Evolutionary conservation across 192 early-diverging fungal species (phyloP).

Genomic region (Umbelopsis isabellina): DNA sequence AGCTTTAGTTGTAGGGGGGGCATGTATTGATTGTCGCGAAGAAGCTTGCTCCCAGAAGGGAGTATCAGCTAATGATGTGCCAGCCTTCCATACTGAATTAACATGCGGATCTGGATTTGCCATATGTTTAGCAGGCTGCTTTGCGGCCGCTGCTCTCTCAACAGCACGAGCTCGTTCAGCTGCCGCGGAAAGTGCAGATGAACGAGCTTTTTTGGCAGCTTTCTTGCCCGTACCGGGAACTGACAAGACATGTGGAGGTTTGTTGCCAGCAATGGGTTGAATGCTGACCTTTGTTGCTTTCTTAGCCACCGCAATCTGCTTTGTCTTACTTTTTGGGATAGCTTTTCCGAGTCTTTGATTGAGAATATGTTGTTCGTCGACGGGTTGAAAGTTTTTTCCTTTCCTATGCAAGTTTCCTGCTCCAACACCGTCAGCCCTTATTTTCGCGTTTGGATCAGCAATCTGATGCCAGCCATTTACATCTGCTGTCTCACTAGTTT

Average conservation of each 20-base stretch:
- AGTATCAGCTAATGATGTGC: not conserved
- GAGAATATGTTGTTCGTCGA: conserved; percentile 37
- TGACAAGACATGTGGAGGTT: not conserved
- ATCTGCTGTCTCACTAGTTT: not conserved
- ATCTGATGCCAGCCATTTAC: conserved; percentile 25
- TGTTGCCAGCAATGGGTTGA: conserved; percentile 15
- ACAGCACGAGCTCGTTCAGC: conserved; percentile 13
- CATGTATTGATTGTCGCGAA: not conserved
- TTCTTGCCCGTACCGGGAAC: not conserved
- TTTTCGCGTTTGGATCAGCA: conserved; percentile 30
- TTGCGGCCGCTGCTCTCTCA: not conserved
- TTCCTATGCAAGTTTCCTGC: conserved; percentile 36
- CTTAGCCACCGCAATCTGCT: not conserved
- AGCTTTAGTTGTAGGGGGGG: not conserved
- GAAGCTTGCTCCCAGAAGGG: conserved; percentile 38
- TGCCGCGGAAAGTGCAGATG: not conserved
- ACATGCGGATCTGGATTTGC: not conserved
- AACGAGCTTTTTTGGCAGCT: conserved; percentile 10
- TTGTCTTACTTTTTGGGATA: conserved; percentile 26
- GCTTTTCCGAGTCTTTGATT: conserved; percentile 31
- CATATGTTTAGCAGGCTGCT: not conserved
- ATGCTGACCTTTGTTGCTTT: not conserved
- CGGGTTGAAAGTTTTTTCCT: conserved; percentile 40
- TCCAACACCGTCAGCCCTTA: conserved; percentile 31
- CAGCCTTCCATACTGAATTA: not conserved